Conservation (phyloP, 257 asterid genomes). For the Scutellaria baicalensis region DNA sequence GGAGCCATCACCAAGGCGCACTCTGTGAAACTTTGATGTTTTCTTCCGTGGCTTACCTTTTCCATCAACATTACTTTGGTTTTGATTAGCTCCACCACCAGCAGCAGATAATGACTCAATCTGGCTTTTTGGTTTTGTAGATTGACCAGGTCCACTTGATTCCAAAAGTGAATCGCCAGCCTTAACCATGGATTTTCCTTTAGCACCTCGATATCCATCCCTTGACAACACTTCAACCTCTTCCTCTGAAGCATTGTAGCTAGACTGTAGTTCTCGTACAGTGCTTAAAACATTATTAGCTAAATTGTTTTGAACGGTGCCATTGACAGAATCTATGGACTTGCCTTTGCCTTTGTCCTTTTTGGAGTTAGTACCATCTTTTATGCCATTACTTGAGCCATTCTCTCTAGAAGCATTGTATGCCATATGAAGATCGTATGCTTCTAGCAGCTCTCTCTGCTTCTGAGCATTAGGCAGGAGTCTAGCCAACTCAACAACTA, state of each 20-base stretch:
- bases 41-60: conserved; percentile 73
- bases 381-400: conserved; percentile 26
- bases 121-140: conserved; percentile 27
- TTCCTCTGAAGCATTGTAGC: conserved; percentile 45
- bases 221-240: conserved; percentile 66
- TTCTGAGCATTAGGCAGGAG: conserved; percentile 72
- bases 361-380: conserved; percentile 31
- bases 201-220: conserved; percentile 73
- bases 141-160: conserved; percentile 22
- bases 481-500: conserved; percentile 73
- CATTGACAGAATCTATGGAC: conserved; percentile 31
- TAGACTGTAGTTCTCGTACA: conserved; percentile 59
- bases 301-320: conserved; percentile 28
- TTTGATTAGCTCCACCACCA: conserved; percentile 33
- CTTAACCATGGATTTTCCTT: conserved; percentile 45
- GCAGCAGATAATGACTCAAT: conserved; percentile 23
- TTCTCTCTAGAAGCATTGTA: conserved; percentile 24
- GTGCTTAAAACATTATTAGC: conserved; percentile 50
- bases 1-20: conserved; percentile 80
- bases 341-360: conserved; percentile 76
- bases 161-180: conserved; percentile 26
- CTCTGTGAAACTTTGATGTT: conserved; percentile 74
- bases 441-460: conserved; percentile 78
- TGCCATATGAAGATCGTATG: conserved; percentile 48
- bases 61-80: conserved; percentile 30